Conservation (phyloP, 73 alveolate species). For the Paramecium sonneborni region DNA sequence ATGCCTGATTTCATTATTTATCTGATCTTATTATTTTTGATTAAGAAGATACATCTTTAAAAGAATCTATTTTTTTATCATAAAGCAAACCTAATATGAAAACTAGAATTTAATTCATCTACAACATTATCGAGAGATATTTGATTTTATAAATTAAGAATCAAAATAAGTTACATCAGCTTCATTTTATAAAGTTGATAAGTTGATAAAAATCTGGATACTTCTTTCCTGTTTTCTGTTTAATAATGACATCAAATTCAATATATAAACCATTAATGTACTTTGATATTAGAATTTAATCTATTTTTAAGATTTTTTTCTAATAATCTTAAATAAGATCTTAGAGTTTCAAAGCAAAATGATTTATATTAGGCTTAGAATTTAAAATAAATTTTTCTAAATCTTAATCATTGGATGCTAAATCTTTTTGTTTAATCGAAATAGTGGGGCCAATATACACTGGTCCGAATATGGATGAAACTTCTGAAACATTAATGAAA, state of each 20-base stretch:
- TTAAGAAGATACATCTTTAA: neutral
- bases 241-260: conserved; percentile 2
- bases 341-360: neutral
- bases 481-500: conserved; percentile 58
- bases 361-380: neutral
- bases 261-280: conserved; percentile 42
- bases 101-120: conserved; percentile 40
- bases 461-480: conserved; percentile 84
- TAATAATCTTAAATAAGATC: neutral
- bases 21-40: neutral
- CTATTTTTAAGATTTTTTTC: conserved; percentile 9
- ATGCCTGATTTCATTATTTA: conserved; percentile 31
- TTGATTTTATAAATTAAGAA: neutral
- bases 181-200: neutral
- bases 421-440: conserved; percentile 70
- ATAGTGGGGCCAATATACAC: conserved; percentile 91
- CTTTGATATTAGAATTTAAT: neutral
- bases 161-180: neutral
- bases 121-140: neutral
- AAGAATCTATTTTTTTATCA: neutral
- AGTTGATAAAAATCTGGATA: neutral
- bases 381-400: conserved; percentile 14
- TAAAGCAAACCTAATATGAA: neutral
- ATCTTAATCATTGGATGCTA: conserved; percentile 18
- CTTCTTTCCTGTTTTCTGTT: neutral